phyloP scores from a whole-genome alignment of 176 grass and related monocot genomes.

The Bothriochloa decipiens region DNA sequence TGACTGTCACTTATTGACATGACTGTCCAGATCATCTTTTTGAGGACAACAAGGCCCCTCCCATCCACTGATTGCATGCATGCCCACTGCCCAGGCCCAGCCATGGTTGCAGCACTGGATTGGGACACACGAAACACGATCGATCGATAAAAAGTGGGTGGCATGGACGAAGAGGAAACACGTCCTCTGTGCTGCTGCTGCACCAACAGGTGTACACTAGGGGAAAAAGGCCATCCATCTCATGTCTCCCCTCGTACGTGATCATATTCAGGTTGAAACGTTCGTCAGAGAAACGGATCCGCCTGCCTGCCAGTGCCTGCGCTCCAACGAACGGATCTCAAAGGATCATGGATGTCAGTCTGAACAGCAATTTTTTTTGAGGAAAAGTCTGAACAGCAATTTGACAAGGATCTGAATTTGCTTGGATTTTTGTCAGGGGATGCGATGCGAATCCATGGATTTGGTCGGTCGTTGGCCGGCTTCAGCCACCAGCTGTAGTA shows the following conservation, averaged over 20 bases:
- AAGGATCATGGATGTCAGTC: neutral
- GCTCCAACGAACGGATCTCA: neutral
- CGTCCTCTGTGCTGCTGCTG: no score
- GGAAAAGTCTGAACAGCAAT: neutral
- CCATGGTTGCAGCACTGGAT: conserved; percentile 35
- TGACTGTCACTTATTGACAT: conserved; percentile 38
- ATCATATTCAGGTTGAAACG: no score
- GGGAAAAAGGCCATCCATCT: no score
- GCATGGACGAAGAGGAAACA: no score
- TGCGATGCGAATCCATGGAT: neutral
- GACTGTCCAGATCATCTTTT: conserved; percentile 40
- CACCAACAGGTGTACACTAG: no score
- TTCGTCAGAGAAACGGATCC: no score
- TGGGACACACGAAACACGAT: neutral
- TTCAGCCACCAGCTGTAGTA: neutral
- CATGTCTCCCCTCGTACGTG: no score
- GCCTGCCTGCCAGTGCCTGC: neutral
- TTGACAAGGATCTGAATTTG: neutral
- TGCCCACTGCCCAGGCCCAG: neutral
- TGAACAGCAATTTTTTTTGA: no score
- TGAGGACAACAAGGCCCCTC: conserved; percentile 30
- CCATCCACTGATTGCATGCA: neutral
- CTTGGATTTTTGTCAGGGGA: neutral
- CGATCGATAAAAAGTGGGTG: conserved; percentile 32
- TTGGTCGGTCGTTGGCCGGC: conserved; percentile 31